Evolutionary conservation across 257 asterid species (phyloP).

Genomic region (Hygrophila difformis): DNA sequence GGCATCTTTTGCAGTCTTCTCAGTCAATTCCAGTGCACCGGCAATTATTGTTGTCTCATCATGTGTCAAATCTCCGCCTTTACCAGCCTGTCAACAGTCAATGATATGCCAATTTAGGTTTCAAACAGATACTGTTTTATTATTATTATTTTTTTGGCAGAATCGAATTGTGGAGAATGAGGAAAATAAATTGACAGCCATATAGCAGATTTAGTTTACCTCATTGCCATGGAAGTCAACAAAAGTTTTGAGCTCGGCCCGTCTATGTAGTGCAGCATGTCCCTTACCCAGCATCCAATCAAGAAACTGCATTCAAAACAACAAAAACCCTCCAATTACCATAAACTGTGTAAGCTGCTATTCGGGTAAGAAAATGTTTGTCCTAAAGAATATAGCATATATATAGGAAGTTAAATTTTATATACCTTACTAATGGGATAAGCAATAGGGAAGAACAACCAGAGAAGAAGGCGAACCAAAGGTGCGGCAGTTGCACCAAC

Average conservation of each 20-base stretch:
- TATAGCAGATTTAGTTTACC: conserved; percentile 28
- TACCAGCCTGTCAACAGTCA: conserved; percentile 65
- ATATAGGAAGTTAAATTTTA: neutral
- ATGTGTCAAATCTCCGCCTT: conserved; percentile 97
- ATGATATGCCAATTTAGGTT: conserved; percentile 11
- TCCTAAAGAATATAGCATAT: conserved; percentile 5
- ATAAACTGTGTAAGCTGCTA: neutral
- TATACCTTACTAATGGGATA: conserved; percentile 97
- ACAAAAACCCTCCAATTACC: too few relatives aligned
- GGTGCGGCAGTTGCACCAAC: conserved; percentile 93
- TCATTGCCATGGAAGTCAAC: conserved; percentile 97
- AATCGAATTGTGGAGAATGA: neutral
- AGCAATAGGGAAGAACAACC: conserved; percentile 78
- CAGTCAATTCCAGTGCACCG: conserved; percentile 89
- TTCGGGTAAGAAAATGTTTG: neutral
- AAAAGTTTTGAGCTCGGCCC: conserved; percentile 98
- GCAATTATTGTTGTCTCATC: conserved; percentile 98
- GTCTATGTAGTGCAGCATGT: conserved; percentile 81
- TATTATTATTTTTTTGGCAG: too few relatives aligned
- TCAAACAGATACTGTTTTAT: neutral
- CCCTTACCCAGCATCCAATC: conserved; percentile 99
- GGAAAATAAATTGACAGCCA: neutral
- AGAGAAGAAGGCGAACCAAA: conserved; percentile 81
- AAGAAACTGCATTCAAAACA: conserved; percentile 53
- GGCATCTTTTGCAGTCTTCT: conserved; percentile 92